Conservation (phyloP, 805 yeast genomes). For the Candida berthetii region DNA sequence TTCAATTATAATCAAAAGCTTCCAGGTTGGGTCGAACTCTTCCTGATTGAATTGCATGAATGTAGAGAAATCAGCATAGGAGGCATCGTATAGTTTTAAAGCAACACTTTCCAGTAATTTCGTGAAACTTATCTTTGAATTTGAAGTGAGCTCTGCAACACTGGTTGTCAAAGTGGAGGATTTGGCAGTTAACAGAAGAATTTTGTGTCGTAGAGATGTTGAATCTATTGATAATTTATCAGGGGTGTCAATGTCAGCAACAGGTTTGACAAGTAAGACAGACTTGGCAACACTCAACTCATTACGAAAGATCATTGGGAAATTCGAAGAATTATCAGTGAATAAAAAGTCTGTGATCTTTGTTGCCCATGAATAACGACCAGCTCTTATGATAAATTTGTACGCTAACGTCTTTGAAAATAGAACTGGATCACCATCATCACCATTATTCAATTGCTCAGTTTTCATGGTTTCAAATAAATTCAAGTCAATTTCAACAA, state of each 20-base stretch:
- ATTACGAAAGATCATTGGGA: slow-evolving; percentile 8
- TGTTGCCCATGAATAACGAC: slow-evolving; percentile 5
- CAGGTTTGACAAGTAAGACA: not conserved
- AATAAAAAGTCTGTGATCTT: slow-evolving; percentile 10
- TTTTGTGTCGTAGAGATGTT: not conserved
- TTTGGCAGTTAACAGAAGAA: not conserved
- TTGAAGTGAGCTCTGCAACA: not conserved
- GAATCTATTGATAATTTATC: slow-evolving; percentile 1
- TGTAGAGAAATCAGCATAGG: not conserved
- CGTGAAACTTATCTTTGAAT: not conserved
- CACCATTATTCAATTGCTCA: not conserved
- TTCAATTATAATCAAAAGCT: slow-evolving; percentile 2
- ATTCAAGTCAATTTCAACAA: slow-evolving; percentile 7
- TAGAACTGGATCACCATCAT: not conserved
- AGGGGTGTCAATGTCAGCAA: not conserved
- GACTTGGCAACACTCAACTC: slow-evolving; percentile 14
- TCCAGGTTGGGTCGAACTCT: slow-evolving; percentile 5
- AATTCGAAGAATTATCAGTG: slow-evolving; percentile 1
- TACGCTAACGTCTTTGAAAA: slow-evolving; percentile 2
- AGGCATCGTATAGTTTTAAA: not conserved
- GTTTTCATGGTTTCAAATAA: not conserved
- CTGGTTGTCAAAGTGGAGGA: not conserved
- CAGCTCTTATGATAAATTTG: slow-evolving; percentile 8
- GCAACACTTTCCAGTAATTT: not conserved
- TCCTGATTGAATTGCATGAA: slow-evolving; percentile 8